Conservation (phyloP, 164 flowering plant species). For the Berberis thunbergii region DNA sequence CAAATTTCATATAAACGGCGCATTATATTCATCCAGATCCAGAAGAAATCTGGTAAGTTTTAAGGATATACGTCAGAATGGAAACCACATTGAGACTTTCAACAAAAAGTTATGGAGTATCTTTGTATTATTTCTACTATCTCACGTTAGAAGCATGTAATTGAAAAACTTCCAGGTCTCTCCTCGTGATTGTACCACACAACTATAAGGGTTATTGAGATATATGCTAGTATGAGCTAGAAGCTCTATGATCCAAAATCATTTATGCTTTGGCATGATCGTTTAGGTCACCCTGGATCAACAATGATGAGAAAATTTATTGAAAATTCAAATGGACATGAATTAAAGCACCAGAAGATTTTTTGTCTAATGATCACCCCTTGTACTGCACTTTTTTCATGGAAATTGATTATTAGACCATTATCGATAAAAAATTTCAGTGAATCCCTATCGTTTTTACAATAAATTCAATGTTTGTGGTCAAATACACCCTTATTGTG, state of each 20-base stretch:
- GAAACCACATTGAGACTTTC: slow-evolving; percentile 2
- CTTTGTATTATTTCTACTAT: neutral
- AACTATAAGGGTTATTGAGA: neutral
- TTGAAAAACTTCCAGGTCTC: slow-evolving; percentile 1
- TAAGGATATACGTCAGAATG: neutral
- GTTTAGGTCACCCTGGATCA: slow-evolving; percentile 1
- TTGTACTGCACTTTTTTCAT: neutral
- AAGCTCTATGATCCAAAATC: neutral
- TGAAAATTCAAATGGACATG: slow-evolving; percentile 1
- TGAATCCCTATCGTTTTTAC: neutral
- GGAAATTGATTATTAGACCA: neutral
- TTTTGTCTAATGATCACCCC: neutral
- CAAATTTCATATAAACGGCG: neutral
- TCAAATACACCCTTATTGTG: neutral
- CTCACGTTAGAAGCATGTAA: neutral
- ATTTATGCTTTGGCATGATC: slow-evolving; percentile 4
- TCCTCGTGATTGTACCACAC: neutral
- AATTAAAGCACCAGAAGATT: neutral
- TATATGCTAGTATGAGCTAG: neutral
- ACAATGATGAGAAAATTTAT: neutral
- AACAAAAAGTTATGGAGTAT: neutral
- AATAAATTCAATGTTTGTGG: slow-evolving; percentile 4
- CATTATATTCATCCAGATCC: neutral
- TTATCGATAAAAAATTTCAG: neutral
- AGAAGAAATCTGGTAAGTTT: slow-evolving; percentile 1